Evolutionary conservation across 176 grass and related monocot species (phyloP), one percentile per base, ranked within the genome.

Genomic region (Oryza brachyantha): DNA sequence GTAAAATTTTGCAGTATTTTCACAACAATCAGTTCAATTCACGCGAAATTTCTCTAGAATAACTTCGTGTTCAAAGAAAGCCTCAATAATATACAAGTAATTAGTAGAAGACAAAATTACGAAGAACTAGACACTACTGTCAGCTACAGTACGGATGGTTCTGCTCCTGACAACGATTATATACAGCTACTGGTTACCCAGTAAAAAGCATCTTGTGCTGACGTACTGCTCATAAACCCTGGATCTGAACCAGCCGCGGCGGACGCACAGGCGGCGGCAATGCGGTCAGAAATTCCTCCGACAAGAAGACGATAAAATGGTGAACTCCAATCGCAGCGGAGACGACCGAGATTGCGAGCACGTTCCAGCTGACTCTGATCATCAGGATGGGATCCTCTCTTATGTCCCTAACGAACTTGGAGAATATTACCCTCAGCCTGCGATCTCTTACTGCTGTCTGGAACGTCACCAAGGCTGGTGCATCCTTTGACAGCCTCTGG

Each of bases 401-500:
- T 48, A 91, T 10, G n/a, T 90, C 83, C 37, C 84, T 88, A 61
- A 81, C 27, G 3, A 86, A 85, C 76, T 93, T 93, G 55, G 77
- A 74, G 57, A 84, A 86, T 88, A 93, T 90, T 10, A 93, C 38
- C 81, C 77, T 90, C 71, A 93, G 25, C 61, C 88, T 87, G 62
- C 83, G 85, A 76, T 93, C 91, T 60, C n/a, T 76, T 4, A 78
- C 3, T 2, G 42, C 83, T 14, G 68, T 57, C 25, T 88, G 83
- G 16, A 86, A 83, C 2, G 38, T 67, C 63, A 70, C 21, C 60
- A 48, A 10, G 22, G 69, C 79, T 14, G 66, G 39, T 36, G 61
- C 31, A 43, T 79, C 66, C 50, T 71, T 62, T 26, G 75, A 50
- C 52, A 74, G 25, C 31, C 40, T 61, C 19, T 50, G 24, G n/a